Evolutionary conservation across 1,284 basidiomycete species (phyloP).

Genomic region (Apiotrichum mycotoxinovorans): DNA sequence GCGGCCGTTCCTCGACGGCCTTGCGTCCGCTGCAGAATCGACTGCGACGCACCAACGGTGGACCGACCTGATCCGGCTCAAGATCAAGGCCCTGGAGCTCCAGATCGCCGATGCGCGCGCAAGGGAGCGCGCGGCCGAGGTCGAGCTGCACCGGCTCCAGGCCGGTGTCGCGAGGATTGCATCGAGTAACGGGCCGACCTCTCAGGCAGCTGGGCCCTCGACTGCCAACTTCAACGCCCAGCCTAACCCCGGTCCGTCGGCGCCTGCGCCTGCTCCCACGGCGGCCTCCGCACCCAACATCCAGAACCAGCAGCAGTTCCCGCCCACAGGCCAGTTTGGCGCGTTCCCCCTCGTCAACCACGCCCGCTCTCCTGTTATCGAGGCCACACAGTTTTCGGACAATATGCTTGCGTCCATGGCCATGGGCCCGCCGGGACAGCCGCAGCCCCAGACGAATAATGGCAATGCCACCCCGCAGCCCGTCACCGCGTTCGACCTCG

Average conservation of each 20-base stretch:
- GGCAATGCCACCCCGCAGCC: conserved; percentile 5
- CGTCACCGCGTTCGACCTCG: conserved; percentile 43
- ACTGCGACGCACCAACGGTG: conserved; percentile 32
- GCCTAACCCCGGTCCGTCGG: not conserved
- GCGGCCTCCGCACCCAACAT: not conserved
- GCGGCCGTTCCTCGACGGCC: conserved; percentile 17
- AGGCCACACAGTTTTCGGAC: conserved; percentile 1
- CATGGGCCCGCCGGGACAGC: not conserved
- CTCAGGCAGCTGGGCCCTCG: not conserved
- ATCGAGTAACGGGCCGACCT: not conserved
- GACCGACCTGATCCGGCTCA: conserved; percentile 42
- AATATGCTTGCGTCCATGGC: conserved; percentile 2
- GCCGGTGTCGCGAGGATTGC: conserved; percentile 2
- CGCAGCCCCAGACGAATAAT: not conserved
- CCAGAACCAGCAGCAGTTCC: conserved; percentile 2
- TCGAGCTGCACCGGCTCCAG: conserved; percentile 38
- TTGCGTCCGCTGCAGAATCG: conserved; percentile 23
- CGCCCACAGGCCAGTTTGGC: not conserved
- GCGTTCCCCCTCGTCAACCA: conserved; percentile 12
- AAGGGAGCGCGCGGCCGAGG: conserved; percentile 42
- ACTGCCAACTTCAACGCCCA: not conserved
- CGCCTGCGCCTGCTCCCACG: not conserved
- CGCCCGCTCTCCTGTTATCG: conserved; percentile 13
- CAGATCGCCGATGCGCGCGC: conserved; percentile 45
- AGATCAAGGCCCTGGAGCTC: conserved; percentile 41